Evolutionary conservation across 805 yeast species (phyloP).

Genomic region (Myxozyma neglecta): DNA sequence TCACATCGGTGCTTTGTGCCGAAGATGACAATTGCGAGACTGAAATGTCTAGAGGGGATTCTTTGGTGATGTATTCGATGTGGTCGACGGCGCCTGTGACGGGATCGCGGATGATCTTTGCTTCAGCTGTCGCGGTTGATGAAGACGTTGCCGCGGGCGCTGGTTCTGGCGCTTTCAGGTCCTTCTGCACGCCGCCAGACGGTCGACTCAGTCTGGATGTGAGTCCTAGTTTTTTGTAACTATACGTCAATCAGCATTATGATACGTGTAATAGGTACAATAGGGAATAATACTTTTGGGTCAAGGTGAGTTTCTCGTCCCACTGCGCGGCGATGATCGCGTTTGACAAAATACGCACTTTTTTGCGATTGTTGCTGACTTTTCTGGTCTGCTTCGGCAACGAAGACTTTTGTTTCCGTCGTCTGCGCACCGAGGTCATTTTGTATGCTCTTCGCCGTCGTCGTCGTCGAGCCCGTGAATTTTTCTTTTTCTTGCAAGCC

Average conservation of each 20-base stretch:
- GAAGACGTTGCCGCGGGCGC: background rate
- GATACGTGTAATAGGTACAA: background rate
- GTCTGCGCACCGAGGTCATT: constrained; percentile 26
- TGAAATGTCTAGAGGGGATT: constrained; percentile 36
- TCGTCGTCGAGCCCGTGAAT: background rate
- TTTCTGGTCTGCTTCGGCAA: constrained; percentile 59
- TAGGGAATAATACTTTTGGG: constrained; percentile 57
- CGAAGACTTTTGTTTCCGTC: constrained; percentile 22
- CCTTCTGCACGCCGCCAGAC: constrained; percentile 80
- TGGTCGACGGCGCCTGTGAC: constrained; percentile 10
- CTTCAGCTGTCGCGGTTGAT: constrained; percentile 1
- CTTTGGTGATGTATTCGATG: constrained; percentile 57
- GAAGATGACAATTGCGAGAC: constrained; percentile 34
- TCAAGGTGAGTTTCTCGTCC: constrained; percentile 78
- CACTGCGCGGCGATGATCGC: constrained; percentile 86
- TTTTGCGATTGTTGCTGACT: constrained; percentile 66
- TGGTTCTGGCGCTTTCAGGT: constrained; percentile 32
- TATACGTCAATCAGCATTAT: constrained; percentile 8
- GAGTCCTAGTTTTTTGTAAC: constrained; percentile 76
- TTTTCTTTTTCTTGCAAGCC: no score
- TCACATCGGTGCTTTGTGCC: constrained; percentile 52
- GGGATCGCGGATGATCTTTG: constrained; percentile 17
- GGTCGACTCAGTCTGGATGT: constrained; percentile 61
- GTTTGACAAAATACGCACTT: constrained; percentile 65
- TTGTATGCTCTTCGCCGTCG: background rate